Percentiles rank a stretch among this genome's conserved stretches.
Conservation (phyloP, 306 rosid genomes). For the Prunus padus region DNA sequence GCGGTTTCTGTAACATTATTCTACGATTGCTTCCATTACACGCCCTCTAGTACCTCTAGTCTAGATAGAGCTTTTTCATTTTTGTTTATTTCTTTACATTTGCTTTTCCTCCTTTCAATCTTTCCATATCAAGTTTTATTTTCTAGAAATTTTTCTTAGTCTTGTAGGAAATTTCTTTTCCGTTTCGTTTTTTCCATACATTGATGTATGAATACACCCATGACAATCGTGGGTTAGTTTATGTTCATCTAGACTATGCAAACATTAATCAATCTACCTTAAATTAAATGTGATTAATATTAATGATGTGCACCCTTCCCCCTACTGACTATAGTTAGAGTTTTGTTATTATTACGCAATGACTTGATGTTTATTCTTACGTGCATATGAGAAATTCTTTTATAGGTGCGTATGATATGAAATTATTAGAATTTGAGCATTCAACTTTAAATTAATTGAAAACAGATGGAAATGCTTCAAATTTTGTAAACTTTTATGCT, state of each 20-base stretch:
- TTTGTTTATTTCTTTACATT: not conserved
- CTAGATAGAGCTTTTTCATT: not conserved
- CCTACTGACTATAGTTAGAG: not conserved
- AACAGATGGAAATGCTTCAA: too few relatives aligned
- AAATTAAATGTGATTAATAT: not conserved
- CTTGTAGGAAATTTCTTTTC: not conserved
- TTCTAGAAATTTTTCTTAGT: not conserved
- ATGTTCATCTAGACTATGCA: not conserved
- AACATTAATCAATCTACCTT: not conserved
- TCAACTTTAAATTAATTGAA: too few relatives aligned
- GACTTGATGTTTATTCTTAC: not conserved
- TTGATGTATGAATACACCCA: not conserved
- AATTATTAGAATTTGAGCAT: too few relatives aligned
- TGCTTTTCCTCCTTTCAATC: not conserved
- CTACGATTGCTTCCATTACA: conserved; percentile 42
- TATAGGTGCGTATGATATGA: not conserved
- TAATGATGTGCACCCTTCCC: not conserved
- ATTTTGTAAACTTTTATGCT: too few relatives aligned
- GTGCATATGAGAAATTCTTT: not conserved
- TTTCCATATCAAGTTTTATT: not conserved
- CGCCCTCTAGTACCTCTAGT: conserved; percentile 32
- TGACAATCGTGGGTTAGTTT: not conserved
- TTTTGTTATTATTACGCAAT: not conserved
- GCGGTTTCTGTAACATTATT: conserved; percentile 63
- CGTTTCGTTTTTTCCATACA: not conserved